A percentile compares a stretch with the other conserved stretches of the same genome.
Evolutionary conservation across 1,284 basidiomycete species (phyloP).

Genomic region (Cryptococcus hybrid): DNA sequence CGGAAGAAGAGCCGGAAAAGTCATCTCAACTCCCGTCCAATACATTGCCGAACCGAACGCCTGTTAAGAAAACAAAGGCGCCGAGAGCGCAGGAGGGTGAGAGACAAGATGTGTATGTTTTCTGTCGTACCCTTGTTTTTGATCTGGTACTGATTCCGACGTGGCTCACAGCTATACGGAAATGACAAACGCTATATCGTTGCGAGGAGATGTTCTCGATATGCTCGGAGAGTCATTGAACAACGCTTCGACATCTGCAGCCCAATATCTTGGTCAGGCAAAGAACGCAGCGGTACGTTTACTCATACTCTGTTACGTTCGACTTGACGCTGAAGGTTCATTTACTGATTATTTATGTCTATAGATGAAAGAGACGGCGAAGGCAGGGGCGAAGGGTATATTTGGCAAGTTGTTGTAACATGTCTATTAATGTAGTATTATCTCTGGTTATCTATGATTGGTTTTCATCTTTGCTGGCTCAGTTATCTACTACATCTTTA

Average conservation of each 20-base stretch:
- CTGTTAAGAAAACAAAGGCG: slow-evolving; percentile 24
- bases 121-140: neutral
- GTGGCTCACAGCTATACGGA: slow-evolving; percentile 32
- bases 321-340: neutral
- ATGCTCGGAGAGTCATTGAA: slow-evolving; percentile 39
- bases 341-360: neutral
- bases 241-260: slow-evolving; percentile 32
- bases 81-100: slow-evolving; percentile 30
- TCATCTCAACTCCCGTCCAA: slow-evolving; percentile 15
- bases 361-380: slow-evolving; percentile 46
- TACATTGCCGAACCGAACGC: slow-evolving; percentile 25
- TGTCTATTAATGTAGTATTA: no score
- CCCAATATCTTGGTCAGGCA: slow-evolving; percentile 38
- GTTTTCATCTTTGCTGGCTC: no score
- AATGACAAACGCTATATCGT: slow-evolving; percentile 36
- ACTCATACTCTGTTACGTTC: neutral
- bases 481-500: no score
- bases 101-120: slow-evolving; percentile 37
- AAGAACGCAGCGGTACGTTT: slow-evolving; percentile 40
- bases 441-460: no score
- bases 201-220: slow-evolving; percentile 36
- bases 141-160: neutral
- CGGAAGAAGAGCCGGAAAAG: slow-evolving; percentile 25
- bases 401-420: slow-evolving; percentile 36
- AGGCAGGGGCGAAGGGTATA: slow-evolving; percentile 37